Evolutionary conservation across 768 basidiomycete species (phyloP), one percentile per base, ranked within the genome.

Genomic region (Ramaria rubella): DNA sequence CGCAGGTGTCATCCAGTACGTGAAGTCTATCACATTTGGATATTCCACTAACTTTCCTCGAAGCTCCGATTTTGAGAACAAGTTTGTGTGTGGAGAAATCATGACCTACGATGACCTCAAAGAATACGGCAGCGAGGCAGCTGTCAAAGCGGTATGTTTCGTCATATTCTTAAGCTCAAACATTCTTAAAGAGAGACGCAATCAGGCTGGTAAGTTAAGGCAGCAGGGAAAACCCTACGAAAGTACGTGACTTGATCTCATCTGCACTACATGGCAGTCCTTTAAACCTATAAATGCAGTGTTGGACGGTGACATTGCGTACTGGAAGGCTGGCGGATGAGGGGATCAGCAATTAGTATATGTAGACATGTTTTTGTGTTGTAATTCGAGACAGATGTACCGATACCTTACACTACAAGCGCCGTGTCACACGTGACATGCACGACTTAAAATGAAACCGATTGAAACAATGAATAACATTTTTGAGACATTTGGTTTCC

Each of bases 191-290:
- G 17, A 17, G 11, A 42, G 5, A 24, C 7, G 6, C 4, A 21
- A 21, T 14, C 42, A 68, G 64, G 74, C 89, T 17, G 95, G 95
- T 30, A 96, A 94, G 74, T 79, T 94, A 55, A 77, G 91, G 67
- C 95, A 98, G 67, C 94, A 96, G 69, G 95, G 95, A 61, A 97
- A 97, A 70, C 89, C 93, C 2, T 99, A 94, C 68, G 93, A 95
- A 72, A 92, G 90, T 91, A 60, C 63, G 88, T 77, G 4, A 11
- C 40, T 49, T 19, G 24, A 42, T 23, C 5, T 46, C 5, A 34
- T 43, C 19, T 55, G 21, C 46, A 21, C 23, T 30, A 14, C 54
- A 30, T 17, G 36, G 42, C 9, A 26, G n/a, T 46, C 58, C 61
- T 21, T 36, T 59, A 57, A 58, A 49, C 44, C 34, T 5, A 34